A percentile compares a stretch with the other conserved stretches of the same genome.
Conservation (phyloP, 768 basidiomycete genomes). For the Leccinum truebloodii region DNA sequence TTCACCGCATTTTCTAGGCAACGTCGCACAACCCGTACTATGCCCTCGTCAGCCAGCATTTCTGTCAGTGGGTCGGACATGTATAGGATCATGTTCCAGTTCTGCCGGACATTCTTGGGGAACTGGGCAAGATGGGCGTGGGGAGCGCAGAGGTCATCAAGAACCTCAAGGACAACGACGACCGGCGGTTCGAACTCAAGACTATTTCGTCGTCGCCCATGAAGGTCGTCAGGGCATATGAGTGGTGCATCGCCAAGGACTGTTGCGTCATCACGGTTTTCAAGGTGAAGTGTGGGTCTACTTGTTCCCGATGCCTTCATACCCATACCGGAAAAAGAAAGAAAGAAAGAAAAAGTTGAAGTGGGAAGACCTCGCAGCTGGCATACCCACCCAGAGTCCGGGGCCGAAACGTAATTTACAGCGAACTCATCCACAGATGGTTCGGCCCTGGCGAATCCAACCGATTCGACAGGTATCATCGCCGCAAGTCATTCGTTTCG, state of each 20-base stretch:
- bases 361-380: too few species aligned
- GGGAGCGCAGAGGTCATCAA: constrained; percentile 81
- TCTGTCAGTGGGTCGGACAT: constrained; percentile 76
- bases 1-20: constrained; percentile 47
- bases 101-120: constrained; percentile 92
- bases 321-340: too few species aligned
- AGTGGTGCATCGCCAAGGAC: constrained; percentile 92
- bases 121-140: constrained; percentile 80
- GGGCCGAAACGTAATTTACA: too few species aligned
- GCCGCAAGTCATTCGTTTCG: neutral
- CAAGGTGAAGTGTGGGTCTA: too few species aligned
- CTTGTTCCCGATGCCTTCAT: too few species aligned
- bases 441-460: too few species aligned
- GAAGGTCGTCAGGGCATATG: constrained; percentile 75
- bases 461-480: too few species aligned
- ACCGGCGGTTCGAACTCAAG: constrained; percentile 41
- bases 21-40: constrained; percentile 72
- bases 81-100: constrained; percentile 91
- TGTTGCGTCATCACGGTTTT: too few species aligned
- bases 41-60: constrained; percentile 81
- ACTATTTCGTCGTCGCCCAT: constrained; percentile 59
- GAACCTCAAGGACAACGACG: constrained; percentile 47
- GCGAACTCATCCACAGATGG: too few species aligned
- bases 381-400: too few species aligned
- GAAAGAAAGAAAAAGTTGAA: too few species aligned